Percentiles rank a stretch among this genome's conserved stretches.
Evolutionary conservation across 306 rosid genomes (phyloP).

Genomic region (Sophora flavescens): DNA sequence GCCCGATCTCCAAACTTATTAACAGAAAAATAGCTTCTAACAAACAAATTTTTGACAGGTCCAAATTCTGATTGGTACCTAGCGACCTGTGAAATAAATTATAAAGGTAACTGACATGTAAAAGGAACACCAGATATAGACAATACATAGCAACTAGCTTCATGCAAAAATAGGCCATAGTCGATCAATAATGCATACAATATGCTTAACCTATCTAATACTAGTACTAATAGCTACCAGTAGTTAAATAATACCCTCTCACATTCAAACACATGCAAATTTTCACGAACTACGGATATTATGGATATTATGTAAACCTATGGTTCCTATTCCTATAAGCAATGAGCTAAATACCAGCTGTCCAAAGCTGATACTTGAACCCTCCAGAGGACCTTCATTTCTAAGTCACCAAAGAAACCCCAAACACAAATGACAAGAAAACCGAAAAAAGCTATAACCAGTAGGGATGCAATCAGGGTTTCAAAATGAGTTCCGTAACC

Average conservation of each 20-base stretch:
- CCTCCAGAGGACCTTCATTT: neutral
- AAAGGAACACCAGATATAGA: slow-evolving; percentile 6
- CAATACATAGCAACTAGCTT: neutral
- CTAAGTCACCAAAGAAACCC: neutral
- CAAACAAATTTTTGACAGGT: slow-evolving; percentile 44
- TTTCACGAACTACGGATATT: neutral
- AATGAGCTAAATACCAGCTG: neutral
- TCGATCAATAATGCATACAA: neutral
- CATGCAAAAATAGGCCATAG: neutral
- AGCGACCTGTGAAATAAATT: slow-evolving; percentile 64
- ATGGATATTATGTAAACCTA: too few species aligned
- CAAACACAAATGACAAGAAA: neutral
- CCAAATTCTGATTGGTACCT: slow-evolving; percentile 56
- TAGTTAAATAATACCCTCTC: neutral
- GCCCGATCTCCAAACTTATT: slow-evolving; percentile 51
- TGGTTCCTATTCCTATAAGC: neutral
- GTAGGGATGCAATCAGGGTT: neutral
- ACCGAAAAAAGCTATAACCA: neutral
- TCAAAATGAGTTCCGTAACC: too few species aligned
- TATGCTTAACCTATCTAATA: neutral
- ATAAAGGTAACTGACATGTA: slow-evolving; percentile 11
- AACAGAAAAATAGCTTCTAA: slow-evolving; percentile 54
- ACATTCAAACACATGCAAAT: neutral
- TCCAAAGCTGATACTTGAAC: neutral
- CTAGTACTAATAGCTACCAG: neutral